Evolutionary conservation across 345 rosid genomes (phyloP).

Genomic region (Hypericum androsaemum): DNA sequence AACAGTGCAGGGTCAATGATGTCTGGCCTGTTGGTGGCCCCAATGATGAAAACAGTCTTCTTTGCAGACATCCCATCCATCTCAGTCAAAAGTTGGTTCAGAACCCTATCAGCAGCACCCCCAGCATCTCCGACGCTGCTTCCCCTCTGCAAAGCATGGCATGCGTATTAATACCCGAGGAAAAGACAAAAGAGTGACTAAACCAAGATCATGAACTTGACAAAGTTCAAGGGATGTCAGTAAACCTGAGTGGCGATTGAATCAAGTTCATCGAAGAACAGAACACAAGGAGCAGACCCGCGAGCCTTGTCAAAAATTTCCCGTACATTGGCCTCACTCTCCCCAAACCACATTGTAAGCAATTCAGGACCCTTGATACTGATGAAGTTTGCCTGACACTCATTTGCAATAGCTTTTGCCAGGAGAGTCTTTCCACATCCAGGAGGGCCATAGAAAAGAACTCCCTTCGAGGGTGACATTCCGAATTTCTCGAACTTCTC

Average conservation of each 20-base stretch:
- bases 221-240: neutral
- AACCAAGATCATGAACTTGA: neutral
- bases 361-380: conserved; percentile 16
- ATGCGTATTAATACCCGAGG: neutral
- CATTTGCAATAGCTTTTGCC: conserved; percentile 19
- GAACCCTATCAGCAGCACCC: conserved; percentile 2
- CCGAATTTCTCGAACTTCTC: conserved; percentile 18
- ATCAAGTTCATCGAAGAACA: conserved; percentile 18
- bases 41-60: conserved; percentile 1
- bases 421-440: conserved; percentile 17
- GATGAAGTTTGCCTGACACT: conserved; percentile 18
- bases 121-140: conserved; percentile 6
- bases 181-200: neutral
- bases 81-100: conserved; percentile 5
- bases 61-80: conserved; percentile 5
- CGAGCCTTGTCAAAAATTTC: conserved; percentile 17
- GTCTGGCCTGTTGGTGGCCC: conserved; percentile 1
- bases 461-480: conserved; percentile 18
- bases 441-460: conserved; percentile 18
- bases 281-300: conserved; percentile 17
- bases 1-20: conserved; percentile 6
- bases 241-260: conserved; percentile 16
- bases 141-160: neutral
- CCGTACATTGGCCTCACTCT: conserved; percentile 18
- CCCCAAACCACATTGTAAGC: conserved; percentile 22